A percentile compares a stretch with the other conserved stretches of the same genome.
phyloP scores from a whole-genome alignment of 1,284 basidiomycete species.

The Meira miltonrushii region DNA sequence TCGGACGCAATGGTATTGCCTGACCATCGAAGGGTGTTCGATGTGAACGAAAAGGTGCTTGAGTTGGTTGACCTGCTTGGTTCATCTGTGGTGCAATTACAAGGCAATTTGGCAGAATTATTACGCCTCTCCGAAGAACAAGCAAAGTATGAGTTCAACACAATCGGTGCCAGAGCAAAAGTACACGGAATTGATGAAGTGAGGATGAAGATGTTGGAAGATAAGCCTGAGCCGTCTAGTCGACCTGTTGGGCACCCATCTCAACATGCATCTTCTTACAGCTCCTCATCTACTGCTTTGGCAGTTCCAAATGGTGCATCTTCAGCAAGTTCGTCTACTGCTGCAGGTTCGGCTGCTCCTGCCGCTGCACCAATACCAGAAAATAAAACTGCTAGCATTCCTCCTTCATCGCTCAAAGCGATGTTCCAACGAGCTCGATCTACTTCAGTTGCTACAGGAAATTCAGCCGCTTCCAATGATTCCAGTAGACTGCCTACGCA shows the following conservation, averaged over 20 bases:
- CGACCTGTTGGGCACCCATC: background rate
- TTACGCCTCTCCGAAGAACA: constrained; percentile 24
- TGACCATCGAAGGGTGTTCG: no score
- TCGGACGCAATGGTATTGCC: background rate
- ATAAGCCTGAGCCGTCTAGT: background rate
- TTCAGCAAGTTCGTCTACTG: constrained; percentile 5
- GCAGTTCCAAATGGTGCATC: constrained; percentile 38
- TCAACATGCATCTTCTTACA: no score
- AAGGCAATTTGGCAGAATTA: background rate
- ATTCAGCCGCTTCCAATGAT: constrained; percentile 13
- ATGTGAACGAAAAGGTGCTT: background rate
- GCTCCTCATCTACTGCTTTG: constrained; percentile 17
- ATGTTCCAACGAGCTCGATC: constrained; percentile 27
- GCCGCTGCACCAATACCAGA: background rate
- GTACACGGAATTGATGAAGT: constrained; percentile 26
- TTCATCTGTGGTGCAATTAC: background rate
- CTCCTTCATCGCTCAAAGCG: constrained; percentile 8
- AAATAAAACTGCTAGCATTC: background rate
- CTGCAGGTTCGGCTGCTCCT: background rate
- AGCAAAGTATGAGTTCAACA: constrained; percentile 17
- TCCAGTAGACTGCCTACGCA: background rate
- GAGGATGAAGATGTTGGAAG: background rate
- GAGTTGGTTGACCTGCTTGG: background rate
- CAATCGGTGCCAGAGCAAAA: constrained; percentile 31
- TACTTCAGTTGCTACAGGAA: constrained; percentile 32